These are phyloP conservation scores for Achaetomiella virescens DNA, from an alignment of 495 filamentous ascomycete species.

Conservation along the genomic window DNA sequence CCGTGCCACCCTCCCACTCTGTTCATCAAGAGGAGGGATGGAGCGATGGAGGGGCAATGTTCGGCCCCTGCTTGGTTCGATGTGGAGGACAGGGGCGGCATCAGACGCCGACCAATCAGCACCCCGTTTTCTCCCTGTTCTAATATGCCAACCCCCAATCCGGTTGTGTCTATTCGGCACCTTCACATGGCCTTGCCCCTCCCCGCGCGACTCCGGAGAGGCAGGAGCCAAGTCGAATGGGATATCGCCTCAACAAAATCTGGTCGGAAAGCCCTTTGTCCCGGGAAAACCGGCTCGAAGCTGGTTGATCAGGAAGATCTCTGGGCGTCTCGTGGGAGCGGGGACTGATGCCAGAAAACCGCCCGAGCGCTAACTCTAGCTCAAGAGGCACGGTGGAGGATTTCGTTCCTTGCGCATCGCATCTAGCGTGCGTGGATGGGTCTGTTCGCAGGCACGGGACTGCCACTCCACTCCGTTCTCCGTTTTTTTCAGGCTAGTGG, in stretches of 20 bases:
- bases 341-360: neutral
- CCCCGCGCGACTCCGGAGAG: neutral
- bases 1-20: neutral
- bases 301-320: neutral
- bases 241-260: neutral
- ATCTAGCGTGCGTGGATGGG: neutral
- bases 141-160: neutral
- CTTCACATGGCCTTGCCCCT: slow-evolving; percentile 13
- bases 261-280: neutral
- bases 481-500: neutral
- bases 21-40: neutral
- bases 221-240: neutral
- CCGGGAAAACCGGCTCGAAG: neutral
- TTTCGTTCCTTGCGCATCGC: no score
- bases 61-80: neutral
- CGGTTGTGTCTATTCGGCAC: slow-evolving; percentile 13
- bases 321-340: neutral
- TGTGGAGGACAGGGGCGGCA: neutral
- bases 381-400: neutral
- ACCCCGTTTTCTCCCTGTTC: slow-evolving; percentile 2
- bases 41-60: neutral
- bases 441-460: neutral
- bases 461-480: no score
- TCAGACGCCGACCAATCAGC: neutral
- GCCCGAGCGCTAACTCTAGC: neutral